phyloP scores from a whole-genome alignment of 2,329 filamentous ascomycete genomes.

The Claviceps maximensis region DNA sequence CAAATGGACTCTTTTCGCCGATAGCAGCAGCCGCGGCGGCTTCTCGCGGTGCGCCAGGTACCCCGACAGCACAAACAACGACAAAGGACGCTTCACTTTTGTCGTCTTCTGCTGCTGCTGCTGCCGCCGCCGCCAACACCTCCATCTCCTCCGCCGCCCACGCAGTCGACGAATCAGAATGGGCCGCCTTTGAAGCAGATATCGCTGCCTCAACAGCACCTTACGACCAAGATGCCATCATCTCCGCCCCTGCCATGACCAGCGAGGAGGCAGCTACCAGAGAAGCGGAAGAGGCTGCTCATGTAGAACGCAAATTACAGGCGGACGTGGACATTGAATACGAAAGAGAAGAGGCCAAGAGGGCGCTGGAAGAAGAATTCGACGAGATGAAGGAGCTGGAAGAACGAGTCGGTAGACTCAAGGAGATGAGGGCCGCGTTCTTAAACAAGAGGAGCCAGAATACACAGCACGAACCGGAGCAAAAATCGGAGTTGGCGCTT shows the following conservation, averaged over 20 bases:
- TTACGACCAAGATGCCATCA: conserved; percentile 39
- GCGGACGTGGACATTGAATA: conserved; percentile 45
- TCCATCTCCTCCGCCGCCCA: conserved; percentile 10
- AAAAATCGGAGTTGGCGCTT: conserved; percentile 13
- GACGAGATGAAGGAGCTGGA: conserved; percentile 75
- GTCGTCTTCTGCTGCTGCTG: conserved; percentile 9
- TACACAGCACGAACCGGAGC: conserved; percentile 14
- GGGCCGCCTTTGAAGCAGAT: conserved; percentile 78
- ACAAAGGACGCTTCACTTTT: not conserved
- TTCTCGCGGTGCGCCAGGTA: not conserved
- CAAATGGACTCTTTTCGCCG: conserved; percentile 6
- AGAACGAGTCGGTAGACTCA: conserved; percentile 52
- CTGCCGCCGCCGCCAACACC: conserved; percentile 5
- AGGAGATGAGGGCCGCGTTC: conserved; percentile 58
- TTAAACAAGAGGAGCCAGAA: conserved; percentile 26
- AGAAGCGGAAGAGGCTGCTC: conserved; percentile 34
- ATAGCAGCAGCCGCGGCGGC: conserved; percentile 14
- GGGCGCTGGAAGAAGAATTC: conserved; percentile 63
- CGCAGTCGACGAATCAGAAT: conserved; percentile 58
- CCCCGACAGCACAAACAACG: conserved; percentile 3
- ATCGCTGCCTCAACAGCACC: conserved; percentile 39
- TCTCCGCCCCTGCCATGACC: conserved; percentile 55
- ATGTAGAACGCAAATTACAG: conserved; percentile 38
- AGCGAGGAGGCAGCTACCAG: conserved; percentile 47
- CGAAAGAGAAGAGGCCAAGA: conserved; percentile 62